Conservation (phyloP, 805 yeast species). For the Wickerhamiella brachini region DNA sequence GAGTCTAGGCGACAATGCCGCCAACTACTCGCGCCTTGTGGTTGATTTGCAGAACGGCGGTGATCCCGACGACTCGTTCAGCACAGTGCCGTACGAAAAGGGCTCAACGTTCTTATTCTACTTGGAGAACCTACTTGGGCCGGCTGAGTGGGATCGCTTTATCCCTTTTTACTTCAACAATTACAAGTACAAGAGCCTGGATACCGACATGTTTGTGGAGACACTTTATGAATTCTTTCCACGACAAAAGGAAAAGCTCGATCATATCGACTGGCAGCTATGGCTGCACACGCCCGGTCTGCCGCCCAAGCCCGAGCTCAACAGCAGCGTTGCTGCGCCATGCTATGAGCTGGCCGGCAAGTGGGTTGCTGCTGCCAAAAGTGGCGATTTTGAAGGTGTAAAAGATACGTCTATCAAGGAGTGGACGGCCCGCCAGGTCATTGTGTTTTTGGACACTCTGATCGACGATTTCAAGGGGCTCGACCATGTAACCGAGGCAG, state of each 20-base stretch:
- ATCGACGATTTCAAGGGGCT: conserved; percentile 30
- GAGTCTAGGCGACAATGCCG: conserved; percentile 27
- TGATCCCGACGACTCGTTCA: conserved; percentile 85
- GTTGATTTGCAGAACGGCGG: conserved; percentile 50
- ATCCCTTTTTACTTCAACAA: conserved; percentile 62
- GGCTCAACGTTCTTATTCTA: conserved; percentile 70
- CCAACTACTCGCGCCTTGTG: conserved; percentile 36
- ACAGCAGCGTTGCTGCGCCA: conserved; percentile 62
- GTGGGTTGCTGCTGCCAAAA: conserved; percentile 39
- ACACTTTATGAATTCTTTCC: conserved; percentile 51
- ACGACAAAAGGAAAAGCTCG: conserved; percentile 34
- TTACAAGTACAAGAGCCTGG: conserved; percentile 58
- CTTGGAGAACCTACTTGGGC: conserved; percentile 54
- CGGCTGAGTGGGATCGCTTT: conserved; percentile 56
- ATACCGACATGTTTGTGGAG: conserved; percentile 69
- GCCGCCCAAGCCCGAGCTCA: conserved; percentile 78
- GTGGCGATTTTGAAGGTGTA: conserved; percentile 26
- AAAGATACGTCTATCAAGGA: conserved; percentile 34
- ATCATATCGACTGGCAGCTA: conserved; percentile 66
- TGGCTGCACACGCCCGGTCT: conserved; percentile 77
- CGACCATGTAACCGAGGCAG: conserved; percentile 23
- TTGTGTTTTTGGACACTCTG: conserved; percentile 62
- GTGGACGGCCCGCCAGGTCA: conserved; percentile 64
- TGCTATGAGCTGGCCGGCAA: conserved; percentile 50
- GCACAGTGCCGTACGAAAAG: conserved; percentile 81